Base-by-base conservation (phyloP, 148 eudicot genomes). In the Amaranthus cruentus region DNA sequence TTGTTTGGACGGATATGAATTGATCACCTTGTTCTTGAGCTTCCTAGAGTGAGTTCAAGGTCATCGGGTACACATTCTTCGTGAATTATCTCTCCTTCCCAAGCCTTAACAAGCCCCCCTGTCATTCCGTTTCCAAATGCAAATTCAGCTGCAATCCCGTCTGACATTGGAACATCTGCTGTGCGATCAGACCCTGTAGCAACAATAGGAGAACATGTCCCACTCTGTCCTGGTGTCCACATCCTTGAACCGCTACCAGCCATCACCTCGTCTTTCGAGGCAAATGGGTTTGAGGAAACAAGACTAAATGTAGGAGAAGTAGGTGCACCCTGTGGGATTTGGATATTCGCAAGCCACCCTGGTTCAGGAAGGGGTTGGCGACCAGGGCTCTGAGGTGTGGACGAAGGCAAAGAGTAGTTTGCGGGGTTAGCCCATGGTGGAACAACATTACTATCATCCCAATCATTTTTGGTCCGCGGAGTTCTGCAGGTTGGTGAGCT, bases 141-240 rank as follows among this genome's bases (percentile, higher is more conserved):
- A 84, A 93, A 93, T 80, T 93, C 98, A n/a, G 91, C 85, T 42
- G 96, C 79, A 21, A 91, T 87, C 14, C 84, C 87, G 77, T 91
- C 97, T 4, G 91, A 78, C 97, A 94, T 94, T 0, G 91, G 96
- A 7, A 91, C 81, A 79, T 94, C 98, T 9, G 89, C 86, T 2
- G 89, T 89, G 59, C 75, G 85, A 76, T 90, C 98, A 59, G 73
- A 77, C 6, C 89, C 86, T 3, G 90, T 82, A 43, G 91, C 68
- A 38, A 94, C 72, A 53, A 89, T 89, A 4, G 98, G 98, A 48
- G 98, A 94, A 78, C 98, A 91, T 1, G 95, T 86, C 55, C 98
- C 98, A 47, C 98, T 94, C 62, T 89, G 97, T 7, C 97, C 98
- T 18, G 98, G 98, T 9, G 98, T 94, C 97, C 97, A 94, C 97